phyloP scores from a whole-genome alignment of 257 asterid species.

The Nemophila menziesii region DNA sequence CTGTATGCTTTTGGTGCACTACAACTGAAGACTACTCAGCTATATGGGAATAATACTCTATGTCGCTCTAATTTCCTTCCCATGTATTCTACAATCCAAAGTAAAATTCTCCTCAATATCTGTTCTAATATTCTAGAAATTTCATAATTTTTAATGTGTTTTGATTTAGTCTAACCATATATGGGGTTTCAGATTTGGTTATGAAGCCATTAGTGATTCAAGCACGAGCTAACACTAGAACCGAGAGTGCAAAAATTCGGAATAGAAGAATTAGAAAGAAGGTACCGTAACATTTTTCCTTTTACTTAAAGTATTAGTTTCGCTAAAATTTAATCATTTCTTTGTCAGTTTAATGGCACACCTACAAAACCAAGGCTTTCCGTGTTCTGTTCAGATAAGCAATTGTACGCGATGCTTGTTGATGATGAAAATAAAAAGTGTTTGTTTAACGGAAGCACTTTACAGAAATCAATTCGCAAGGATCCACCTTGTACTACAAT shows the following conservation, averaged over 20 bases:
- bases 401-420: constrained; percentile 63
- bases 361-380: constrained; percentile 72
- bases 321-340: neutral
- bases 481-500: constrained; percentile 46
- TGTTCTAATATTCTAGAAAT: neutral
- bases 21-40: constrained; percentile 28
- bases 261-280: constrained; percentile 54
- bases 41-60: constrained; percentile 34
- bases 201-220: constrained; percentile 41
- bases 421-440: constrained; percentile 78
- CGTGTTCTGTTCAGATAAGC: constrained; percentile 76
- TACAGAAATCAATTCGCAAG: constrained; percentile 53
- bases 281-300: constrained; percentile 19
- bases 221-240: constrained; percentile 47
- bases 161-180: neutral
- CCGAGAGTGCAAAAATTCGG: constrained; percentile 54
- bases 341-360: constrained; percentile 64
- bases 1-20: constrained; percentile 9
- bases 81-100: constrained; percentile 24
- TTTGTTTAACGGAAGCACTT: constrained; percentile 63
- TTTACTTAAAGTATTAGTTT: neutral
- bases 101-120: constrained; percentile 3
- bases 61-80: constrained; percentile 16
- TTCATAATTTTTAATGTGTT: too few species aligned
- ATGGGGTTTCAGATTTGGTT: constrained; percentile 16